These are phyloP conservation scores for Escallonia herrerae DNA, from an alignment of 129 eudicot genomes.

Conservation along the genomic window DNA sequence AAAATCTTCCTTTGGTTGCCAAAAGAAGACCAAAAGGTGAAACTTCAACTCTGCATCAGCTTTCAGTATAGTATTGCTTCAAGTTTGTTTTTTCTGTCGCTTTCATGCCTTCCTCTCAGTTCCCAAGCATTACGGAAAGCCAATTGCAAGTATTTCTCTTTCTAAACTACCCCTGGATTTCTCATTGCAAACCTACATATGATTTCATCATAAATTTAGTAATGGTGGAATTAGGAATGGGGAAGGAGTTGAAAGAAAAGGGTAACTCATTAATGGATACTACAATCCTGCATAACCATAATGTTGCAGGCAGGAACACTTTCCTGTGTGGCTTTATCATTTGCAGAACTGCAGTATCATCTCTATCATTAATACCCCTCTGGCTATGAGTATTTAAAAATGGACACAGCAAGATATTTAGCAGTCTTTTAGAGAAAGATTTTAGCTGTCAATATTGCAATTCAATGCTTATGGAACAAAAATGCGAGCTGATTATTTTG, in stretches of 20 bases:
- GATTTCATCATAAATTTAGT: no score
- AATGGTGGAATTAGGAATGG: no score
- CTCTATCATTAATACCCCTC: not conserved
- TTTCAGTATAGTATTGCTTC: not conserved
- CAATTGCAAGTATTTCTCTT: no score
- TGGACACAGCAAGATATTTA: not conserved
- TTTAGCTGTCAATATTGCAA: not conserved
- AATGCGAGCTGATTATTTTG: not conserved
- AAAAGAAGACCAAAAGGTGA: not conserved
- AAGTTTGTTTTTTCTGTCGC: not conserved
- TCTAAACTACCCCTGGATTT: no score
- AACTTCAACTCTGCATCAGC: not conserved
- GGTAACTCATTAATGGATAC: no score
- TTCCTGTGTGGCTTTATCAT: no score
- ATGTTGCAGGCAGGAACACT: no score
- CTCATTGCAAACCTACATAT: no score
- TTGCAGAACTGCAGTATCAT: not conserved
- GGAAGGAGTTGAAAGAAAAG: no score
- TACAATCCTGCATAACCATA: no score
- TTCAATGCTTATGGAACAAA: not conserved
- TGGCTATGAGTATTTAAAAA: not conserved
- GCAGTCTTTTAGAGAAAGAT: not conserved
- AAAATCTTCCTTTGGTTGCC: not conserved
- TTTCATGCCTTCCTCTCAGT: not conserved
- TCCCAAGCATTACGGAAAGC: not conserved